These are phyloP conservation scores for Debaryomyces castellii DNA, from an alignment of 805 yeast species.

Conservation along the genomic window DNA sequence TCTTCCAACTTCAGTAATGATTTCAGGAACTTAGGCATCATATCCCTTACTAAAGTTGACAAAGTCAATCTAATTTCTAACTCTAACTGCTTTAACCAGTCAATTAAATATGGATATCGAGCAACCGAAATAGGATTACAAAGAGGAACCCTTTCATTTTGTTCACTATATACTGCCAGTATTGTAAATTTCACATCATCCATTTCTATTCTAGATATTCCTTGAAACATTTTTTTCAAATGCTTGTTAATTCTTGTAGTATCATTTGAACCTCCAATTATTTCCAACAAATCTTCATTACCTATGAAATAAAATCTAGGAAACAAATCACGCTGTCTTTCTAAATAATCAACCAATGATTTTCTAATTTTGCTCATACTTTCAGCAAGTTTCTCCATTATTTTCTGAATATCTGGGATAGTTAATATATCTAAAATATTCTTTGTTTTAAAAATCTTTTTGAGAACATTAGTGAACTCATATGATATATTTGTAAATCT, in stretches of 20 bases:
- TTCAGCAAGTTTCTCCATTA: slow-evolving; percentile 52
- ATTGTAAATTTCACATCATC: slow-evolving; percentile 36
- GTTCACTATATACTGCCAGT: slow-evolving; percentile 54
- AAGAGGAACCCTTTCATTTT: slow-evolving; percentile 59
- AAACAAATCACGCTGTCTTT: slow-evolving; percentile 70
- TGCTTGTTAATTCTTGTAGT: slow-evolving; percentile 52
- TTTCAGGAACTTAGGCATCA: slow-evolving; percentile 14
- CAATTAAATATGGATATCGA: slow-evolving; percentile 46
- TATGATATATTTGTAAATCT: slow-evolving; percentile 62
- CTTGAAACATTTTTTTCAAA: slow-evolving; percentile 70
- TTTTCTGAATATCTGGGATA: slow-evolving; percentile 46
- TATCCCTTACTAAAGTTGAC: slow-evolving; percentile 24
- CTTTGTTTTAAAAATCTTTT: slow-evolving; percentile 47
- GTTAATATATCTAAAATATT: slow-evolving; percentile 55
- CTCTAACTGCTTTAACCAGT: slow-evolving; percentile 67
- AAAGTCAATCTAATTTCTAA: slow-evolving; percentile 49
- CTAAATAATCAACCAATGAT: slow-evolving; percentile 76
- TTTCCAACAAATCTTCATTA: slow-evolving; percentile 82
- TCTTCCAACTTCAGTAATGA: neutral
- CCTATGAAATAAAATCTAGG: slow-evolving; percentile 88
- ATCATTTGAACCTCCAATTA: slow-evolving; percentile 66
- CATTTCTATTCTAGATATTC: slow-evolving; percentile 46
- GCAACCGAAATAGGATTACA: slow-evolving; percentile 42
- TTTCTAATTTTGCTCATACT: slow-evolving; percentile 58
- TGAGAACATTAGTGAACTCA: slow-evolving; percentile 57